phyloP scores from a whole-genome alignment of 345 rosid genomes.

The Brassica rapa region DNA sequence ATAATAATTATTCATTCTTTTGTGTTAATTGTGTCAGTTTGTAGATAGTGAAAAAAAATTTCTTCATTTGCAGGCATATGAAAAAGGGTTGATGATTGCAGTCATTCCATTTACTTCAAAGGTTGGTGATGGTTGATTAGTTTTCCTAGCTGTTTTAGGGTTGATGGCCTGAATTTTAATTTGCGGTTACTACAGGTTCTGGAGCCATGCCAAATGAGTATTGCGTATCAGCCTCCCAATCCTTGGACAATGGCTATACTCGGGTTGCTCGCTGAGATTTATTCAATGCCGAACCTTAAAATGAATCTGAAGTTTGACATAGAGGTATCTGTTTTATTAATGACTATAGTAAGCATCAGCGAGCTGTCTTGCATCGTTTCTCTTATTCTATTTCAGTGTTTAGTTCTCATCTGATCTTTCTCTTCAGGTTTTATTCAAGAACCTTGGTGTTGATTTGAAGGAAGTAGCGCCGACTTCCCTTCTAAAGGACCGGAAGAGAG shows the following conservation, averaged over 20 bases:
- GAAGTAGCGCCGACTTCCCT: slow-evolving; percentile 73
- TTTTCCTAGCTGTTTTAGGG: slow-evolving; percentile 13
- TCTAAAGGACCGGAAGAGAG: slow-evolving; percentile 77
- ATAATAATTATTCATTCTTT: neutral
- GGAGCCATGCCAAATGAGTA: slow-evolving; percentile 94
- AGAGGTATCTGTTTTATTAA: slow-evolving; percentile 53
- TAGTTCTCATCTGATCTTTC: neutral
- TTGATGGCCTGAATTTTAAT: neutral
- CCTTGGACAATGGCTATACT: slow-evolving; percentile 96
- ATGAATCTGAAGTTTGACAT: slow-evolving; percentile 95
- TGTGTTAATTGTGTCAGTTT: neutral
- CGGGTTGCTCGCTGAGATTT: slow-evolving; percentile 77
- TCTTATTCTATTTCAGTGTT: neutral
- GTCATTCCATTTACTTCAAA: slow-evolving; percentile 98
- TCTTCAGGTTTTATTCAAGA: slow-evolving; percentile 71
- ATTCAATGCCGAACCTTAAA: slow-evolving; percentile 89
- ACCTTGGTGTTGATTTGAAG: slow-evolving; percentile 78
- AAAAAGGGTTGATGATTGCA: slow-evolving; percentile 98
- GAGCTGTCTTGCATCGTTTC: neutral
- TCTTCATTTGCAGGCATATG: slow-evolving; percentile 72
- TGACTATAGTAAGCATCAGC: neutral
- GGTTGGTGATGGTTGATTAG: slow-evolving; percentile 48
- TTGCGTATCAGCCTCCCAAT: slow-evolving; percentile 91
- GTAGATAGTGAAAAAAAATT: no score
- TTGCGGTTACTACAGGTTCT: slow-evolving; percentile 57